Evolutionary conservation across 805 yeast genomes (phyloP), one percentile per base, ranked within the genome.

Genomic region (Yarrowia hollandica): DNA sequence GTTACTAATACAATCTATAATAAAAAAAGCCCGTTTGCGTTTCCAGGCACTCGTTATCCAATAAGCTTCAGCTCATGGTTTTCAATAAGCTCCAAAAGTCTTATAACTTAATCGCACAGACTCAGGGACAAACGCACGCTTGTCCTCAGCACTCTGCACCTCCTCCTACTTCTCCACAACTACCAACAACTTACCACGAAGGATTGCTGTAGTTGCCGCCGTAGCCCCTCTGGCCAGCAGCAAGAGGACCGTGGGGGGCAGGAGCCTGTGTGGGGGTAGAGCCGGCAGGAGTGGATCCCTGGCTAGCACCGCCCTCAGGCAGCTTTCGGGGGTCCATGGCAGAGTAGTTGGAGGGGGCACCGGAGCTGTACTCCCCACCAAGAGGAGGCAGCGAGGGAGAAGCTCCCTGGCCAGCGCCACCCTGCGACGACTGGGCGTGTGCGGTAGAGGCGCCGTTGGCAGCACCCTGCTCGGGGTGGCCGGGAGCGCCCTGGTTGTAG

Each of bases 401-500:
- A 4, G 41, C 44, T 1, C 44, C 44, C 34, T 34, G 44, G 34
- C 44, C 57, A 25, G 41, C 26, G 23, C 25, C 31, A 8, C 33
- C 44, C 41, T 34, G 44, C 15, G 39, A 7, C 9, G 33, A 22
- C 61, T 57, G 61, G n/a, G 58, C 58, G 34, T 50, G 42, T 18
- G 55, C 55, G 12, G 26, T 31, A 11, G 55, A 46, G 3, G 52
- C 57, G 5, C 50, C 58, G 21, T 35, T 52, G 54, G 54, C 58
- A 6, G 55, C 52, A 8, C 55, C 55, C 25, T 35, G 44, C 33
- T 37, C 33, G 34, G 57, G 42, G 35, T 59, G 42, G 23, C 41
- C 59, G 5, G 61, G 59, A 8, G 44, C 46, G 60, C 50, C 60
- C 61, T 52, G 58, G 52, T 46, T 55, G 38, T 60, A 60, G 28